Base-by-base conservation (phyloP, 306 rosid species). In the Prunus padus region DNA sequence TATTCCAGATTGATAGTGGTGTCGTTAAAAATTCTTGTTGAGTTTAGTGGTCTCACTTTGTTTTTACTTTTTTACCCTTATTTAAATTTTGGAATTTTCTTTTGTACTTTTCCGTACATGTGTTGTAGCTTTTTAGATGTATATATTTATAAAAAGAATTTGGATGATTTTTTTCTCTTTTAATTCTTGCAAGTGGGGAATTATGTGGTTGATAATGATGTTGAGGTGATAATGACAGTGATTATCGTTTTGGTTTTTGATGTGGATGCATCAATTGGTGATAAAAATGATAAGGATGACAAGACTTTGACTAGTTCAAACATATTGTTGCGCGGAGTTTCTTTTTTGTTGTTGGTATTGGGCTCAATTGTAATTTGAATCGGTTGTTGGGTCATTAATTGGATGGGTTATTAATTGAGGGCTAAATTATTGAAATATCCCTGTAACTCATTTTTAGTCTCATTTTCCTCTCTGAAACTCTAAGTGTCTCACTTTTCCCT, bases 81-180 rank as follows among this genome's bases (percentile, higher is more conserved):
- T 51, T 18, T 9, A 18, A 6, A 18, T 64, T 33, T 28, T 61
- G 40, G 0, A 19, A 30, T 28, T 75, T 37, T 46, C 28, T 12
- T 6, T 42, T 65, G 45, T 25, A 18, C 22, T n/a, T 65, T 55
- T 59, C 33, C 16, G 73, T 70, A 59, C 19, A 5, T 65, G 22
- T 76, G 76, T 65, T 63, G 71, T 75, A 65, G 62, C 65, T 62
- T 67, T 60, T 33, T 46, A 71, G 72, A 23, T 69, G 86, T 77
- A 55, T 62, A 54, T 63, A 77, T 67, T 71, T 55, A 77, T 61
- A 47, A 37, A 22, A 62, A 10, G 23, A 33, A 70, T 56, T 28
- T 42, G 16, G 3, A 26, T 5, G 4, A 19, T 4, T 4, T 12
- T 12, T 40, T 49, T 16, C 12, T 12, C 40, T 31, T 63, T 30